A percentile compares a stretch with the other conserved stretches of the same genome.
Conservation (phyloP, 306 rosid genomes). For the Clitoria ternatea region DNA sequence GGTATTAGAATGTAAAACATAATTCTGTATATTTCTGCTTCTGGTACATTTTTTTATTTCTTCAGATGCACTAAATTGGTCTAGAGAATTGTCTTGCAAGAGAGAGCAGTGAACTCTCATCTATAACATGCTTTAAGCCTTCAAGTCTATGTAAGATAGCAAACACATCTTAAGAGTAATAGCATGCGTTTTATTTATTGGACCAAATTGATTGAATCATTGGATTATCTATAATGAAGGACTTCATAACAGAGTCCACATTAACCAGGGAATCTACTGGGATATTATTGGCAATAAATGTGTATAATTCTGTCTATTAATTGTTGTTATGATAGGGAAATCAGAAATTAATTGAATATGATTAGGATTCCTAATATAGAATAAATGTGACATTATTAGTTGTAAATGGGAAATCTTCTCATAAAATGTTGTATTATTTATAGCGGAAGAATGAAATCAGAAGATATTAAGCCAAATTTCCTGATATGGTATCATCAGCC, state of each 20-base stretch:
- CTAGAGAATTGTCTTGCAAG: background rate
- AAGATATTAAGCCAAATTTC: no score
- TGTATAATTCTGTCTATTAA: no score
- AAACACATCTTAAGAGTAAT: slow-evolving; percentile 10
- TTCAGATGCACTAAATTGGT: background rate
- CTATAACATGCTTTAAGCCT: slow-evolving; percentile 17
- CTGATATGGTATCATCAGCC: no score
- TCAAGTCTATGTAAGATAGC: background rate
- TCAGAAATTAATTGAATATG: no score
- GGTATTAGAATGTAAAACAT: slow-evolving; percentile 12
- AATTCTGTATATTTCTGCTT: background rate
- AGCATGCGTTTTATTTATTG: background rate
- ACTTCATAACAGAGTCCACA: background rate
- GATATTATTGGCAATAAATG: no score
- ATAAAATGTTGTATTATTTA: no score
- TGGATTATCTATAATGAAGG: background rate
- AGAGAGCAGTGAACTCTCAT: background rate
- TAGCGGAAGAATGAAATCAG: no score
- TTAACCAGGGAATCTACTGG: no score
- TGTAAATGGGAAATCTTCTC: no score
- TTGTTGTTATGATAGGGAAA: no score
- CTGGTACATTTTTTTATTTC: background rate
- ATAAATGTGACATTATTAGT: no score
- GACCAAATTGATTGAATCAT: background rate
- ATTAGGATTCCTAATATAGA: no score